Conservation (phyloP, 1,284 basidiomycete genomes). For the Sporisorium sorghi region DNA sequence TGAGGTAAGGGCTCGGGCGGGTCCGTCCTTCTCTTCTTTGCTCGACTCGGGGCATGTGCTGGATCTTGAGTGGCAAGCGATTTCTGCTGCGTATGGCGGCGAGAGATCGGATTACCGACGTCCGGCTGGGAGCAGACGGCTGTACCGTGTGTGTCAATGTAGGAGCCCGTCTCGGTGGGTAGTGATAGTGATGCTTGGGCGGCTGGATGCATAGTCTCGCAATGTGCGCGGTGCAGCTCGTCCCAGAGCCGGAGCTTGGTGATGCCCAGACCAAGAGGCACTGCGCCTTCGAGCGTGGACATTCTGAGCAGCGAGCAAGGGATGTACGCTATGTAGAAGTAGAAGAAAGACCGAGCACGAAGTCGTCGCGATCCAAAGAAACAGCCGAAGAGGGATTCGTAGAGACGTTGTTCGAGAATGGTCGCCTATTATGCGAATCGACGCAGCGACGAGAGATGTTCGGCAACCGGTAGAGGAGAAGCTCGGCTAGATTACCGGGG, state of each 20-base stretch:
- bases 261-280: slow-evolving; percentile 42
- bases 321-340: background rate
- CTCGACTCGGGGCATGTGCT: background rate
- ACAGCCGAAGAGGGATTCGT: background rate
- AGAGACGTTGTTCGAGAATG: slow-evolving; percentile 2
- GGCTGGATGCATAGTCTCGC: slow-evolving; percentile 1
- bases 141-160: background rate
- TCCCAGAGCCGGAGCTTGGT: slow-evolving; percentile 45
- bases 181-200: background rate
- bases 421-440: slow-evolving; percentile 1
- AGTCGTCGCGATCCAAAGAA: background rate
- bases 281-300: slow-evolving; percentile 44
- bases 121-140: too few relatives aligned
- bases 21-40: background rate
- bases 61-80: slow-evolving; percentile 1
- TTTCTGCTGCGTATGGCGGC: background rate
- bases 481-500: slow-evolving; percentile 12
- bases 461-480: background rate
- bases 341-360: slow-evolving; percentile 1
- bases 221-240: slow-evolving; percentile 31
- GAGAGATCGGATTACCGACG: background rate
- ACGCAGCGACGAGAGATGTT: background rate
- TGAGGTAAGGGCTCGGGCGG: background rate
- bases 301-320: background rate
- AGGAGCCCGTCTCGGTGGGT: too few relatives aligned